Conservation (phyloP, 2,329 filamentous ascomycete species). For the Colletotrichum godetiae region DNA sequence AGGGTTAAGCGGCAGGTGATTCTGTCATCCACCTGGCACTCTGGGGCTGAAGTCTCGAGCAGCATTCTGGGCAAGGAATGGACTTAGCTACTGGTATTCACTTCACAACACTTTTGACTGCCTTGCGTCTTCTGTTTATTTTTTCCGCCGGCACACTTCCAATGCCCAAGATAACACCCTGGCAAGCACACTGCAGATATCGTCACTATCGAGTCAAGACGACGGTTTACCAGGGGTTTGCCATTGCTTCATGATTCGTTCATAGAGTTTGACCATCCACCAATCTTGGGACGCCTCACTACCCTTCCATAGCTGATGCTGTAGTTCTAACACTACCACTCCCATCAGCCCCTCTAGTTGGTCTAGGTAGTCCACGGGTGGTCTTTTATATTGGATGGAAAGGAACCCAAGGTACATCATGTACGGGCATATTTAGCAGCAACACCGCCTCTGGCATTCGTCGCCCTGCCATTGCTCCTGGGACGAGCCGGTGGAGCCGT, state of each 20-base stretch:
- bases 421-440: neutral
- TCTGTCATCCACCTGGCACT: no score
- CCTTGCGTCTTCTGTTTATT: no score
- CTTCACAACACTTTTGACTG: no score
- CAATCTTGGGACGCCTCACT: neutral
- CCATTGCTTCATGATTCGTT: neutral
- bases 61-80: no score
- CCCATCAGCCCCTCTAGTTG: neutral
- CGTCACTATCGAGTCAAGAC: neutral
- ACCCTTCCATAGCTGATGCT: no score
- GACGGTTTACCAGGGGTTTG: neutral
- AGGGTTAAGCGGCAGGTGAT: no score
- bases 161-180: slow-evolving; percentile 12
- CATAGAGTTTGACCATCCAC: neutral
- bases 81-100: no score
- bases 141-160: neutral
- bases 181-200: neutral
- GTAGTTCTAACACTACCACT: neutral
- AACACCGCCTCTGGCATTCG: neutral
- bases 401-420: neutral
- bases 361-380: no score
- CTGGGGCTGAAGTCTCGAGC: no score
- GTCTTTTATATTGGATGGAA: neutral
- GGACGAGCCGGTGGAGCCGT: slow-evolving; percentile 18
- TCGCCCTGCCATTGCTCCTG: neutral